These are phyloP conservation scores for Psilocybe tampanensis DNA, from an alignment of 768 basidiomycete species.

Conservation along the genomic window DNA sequence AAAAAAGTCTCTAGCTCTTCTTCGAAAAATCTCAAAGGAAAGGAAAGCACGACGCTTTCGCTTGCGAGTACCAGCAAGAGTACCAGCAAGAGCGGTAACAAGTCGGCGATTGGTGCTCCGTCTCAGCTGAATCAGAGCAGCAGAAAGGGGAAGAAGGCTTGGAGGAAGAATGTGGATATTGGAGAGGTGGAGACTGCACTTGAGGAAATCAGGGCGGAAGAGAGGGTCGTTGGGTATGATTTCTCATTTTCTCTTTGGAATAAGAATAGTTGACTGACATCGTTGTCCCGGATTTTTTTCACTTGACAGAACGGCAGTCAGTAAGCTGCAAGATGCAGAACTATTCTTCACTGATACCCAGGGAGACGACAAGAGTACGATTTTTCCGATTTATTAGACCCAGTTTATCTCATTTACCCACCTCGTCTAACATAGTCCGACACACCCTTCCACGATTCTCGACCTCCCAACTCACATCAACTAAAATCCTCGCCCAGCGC, in stretches of 20 bases:
- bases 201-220: conserved; percentile 80
- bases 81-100: conserved; percentile 5
- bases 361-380: conserved; percentile 75
- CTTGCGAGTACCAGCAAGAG: conserved; percentile 16
- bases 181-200: conserved; percentile 75
- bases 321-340: conserved; percentile 70
- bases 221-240: conserved; percentile 75
- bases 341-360: conserved; percentile 80
- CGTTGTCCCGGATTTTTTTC: no score
- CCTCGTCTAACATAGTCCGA: conserved; percentile 48
- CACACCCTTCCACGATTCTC: conserved; percentile 59
- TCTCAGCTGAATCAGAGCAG: conserved; percentile 69
- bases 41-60: background rate
- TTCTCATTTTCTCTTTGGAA: background rate
- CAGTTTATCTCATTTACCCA: background rate
- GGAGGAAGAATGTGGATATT: conserved; percentile 93
- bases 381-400: background rate
- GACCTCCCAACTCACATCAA: conserved; percentile 56
- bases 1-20: conserved; percentile 1
- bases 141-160: conserved; percentile 89
- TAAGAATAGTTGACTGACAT: background rate
- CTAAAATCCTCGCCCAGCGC: conserved; percentile 81
- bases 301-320: conserved; percentile 52
- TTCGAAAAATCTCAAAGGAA: background rate
- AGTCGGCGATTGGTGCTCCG: conserved; percentile 51